Evolutionary conservation across 495 filamentous ascomycete species (phyloP).

Genomic region (Rhypophila decipiens): DNA sequence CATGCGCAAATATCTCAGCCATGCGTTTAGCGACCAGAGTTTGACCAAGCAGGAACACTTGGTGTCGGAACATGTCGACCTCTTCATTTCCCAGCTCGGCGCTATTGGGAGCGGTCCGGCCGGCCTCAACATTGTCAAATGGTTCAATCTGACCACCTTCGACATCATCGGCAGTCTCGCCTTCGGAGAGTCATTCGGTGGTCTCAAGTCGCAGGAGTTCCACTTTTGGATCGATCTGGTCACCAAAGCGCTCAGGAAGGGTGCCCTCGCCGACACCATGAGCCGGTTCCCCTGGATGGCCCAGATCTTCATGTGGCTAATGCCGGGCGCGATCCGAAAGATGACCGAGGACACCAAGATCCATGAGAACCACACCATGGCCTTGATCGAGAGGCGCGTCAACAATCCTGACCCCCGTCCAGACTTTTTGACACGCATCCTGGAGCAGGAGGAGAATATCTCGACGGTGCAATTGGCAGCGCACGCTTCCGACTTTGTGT

Average conservation of each 20-base stretch:
- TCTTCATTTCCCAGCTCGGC: constrained; percentile 27
- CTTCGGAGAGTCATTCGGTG: constrained; percentile 46
- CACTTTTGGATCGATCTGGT: constrained; percentile 24
- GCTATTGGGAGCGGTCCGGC: constrained; percentile 11
- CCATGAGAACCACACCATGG: constrained; percentile 12
- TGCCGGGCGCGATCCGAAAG: not conserved
- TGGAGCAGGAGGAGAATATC: not conserved
- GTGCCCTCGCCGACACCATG: not conserved
- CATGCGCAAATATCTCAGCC: constrained; percentile 22
- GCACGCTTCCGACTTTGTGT: no score
- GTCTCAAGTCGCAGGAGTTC: constrained; percentile 32
- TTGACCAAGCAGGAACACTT: constrained; percentile 40
- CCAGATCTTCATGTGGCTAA: not conserved
- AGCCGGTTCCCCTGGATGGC: not conserved
- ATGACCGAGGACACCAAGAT: constrained; percentile 5
- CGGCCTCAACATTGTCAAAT: not conserved
- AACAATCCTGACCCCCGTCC: not conserved
- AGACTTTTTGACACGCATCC: constrained; percentile 1
- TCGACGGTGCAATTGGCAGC: not conserved
- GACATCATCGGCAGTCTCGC: constrained; percentile 44
- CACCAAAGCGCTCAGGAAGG: not conserved
- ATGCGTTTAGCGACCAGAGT: constrained; percentile 30
- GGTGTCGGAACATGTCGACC: constrained; percentile 30
- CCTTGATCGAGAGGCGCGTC: constrained; percentile 15
- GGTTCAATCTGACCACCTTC: constrained; percentile 25